Conservation (phyloP, 2,329 filamentous ascomycete genomes). For the Fusarium brevicatenulatum region DNA sequence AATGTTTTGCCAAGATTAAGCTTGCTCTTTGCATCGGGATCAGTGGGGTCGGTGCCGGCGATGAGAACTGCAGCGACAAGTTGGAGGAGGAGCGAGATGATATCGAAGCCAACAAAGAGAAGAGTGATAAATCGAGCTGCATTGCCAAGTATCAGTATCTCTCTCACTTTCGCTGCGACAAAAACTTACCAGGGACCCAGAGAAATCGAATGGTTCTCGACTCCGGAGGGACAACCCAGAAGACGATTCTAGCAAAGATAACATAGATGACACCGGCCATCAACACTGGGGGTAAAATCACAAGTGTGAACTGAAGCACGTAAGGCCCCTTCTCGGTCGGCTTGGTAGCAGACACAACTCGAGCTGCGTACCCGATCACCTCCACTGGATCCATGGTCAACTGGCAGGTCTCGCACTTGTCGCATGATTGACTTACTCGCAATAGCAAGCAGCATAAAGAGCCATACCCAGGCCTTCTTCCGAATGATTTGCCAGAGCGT, state of each 20-base stretch:
- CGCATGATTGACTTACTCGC: neutral
- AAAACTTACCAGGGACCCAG: constrained; percentile 36
- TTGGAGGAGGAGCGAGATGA: constrained; percentile 53
- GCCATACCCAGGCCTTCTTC: constrained; percentile 36
- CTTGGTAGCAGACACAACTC: constrained; percentile 26
- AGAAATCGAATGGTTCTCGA: constrained; percentile 29
- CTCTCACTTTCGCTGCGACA: rapidly evolving
- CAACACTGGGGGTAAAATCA: constrained; percentile 37
- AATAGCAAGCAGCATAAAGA: constrained; percentile 31
- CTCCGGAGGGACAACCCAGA: constrained; percentile 37
- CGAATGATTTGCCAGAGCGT: constrained; percentile 32
- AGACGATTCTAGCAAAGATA: constrained; percentile 37
- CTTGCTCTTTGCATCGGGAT: constrained; percentile 46
- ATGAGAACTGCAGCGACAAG: constrained; percentile 54
- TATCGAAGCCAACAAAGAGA: constrained; percentile 55
- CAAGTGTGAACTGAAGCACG: constrained; percentile 35
- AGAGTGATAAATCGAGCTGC: constrained; percentile 44
- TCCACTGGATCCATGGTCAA: constrained; percentile 22
- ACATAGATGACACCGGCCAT: constrained; percentile 44
- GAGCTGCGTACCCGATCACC: constrained; percentile 26
- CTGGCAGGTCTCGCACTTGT: rapidly evolving
- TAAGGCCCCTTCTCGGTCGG: constrained; percentile 29
- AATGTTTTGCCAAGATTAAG: constrained; percentile 30
- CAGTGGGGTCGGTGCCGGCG: constrained; percentile 48
- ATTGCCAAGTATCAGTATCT: rapidly evolving